Percentiles rank a stretch among this genome's conserved stretches.
Conservation (phyloP, 129 eudicot species). For the Saposhnikovia divaricata region DNA sequence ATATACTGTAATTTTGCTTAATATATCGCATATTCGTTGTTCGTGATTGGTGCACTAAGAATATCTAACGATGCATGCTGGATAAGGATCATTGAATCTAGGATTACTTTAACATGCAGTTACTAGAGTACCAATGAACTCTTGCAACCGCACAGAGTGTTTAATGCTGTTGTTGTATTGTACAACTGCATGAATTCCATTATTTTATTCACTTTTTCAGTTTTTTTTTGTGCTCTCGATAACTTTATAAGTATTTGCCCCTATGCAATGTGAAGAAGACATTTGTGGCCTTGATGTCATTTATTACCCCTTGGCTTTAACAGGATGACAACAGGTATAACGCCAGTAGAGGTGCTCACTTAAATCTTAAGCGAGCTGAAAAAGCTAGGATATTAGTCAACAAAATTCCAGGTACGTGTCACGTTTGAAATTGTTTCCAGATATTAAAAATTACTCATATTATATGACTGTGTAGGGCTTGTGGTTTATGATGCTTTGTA, state of each 20-base stretch:
- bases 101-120: background rate
- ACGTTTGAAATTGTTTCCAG: background rate
- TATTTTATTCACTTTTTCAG: background rate
- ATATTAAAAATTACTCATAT: background rate
- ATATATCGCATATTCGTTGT: background rate
- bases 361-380: slow-evolving; percentile 94
- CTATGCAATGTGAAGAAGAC: background rate
- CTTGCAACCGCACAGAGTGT: too few species aligned
- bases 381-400: slow-evolving; percentile 85
- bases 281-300: background rate
- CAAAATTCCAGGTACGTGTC: slow-evolving; percentile 78
- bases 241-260: background rate
- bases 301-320: background rate
- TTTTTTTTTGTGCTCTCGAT: background rate
- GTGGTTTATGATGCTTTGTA: background rate
- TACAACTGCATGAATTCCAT: background rate
- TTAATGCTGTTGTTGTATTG: too few species aligned
- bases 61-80: background rate
- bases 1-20: background rate
- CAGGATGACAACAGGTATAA: slow-evolving; percentile 97
- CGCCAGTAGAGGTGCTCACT: slow-evolving; percentile 95
- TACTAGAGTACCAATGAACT: background rate
- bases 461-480: background rate
- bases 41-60: background rate
- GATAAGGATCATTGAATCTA: background rate